A percentile compares a stretch with the other conserved stretches of the same genome.
phyloP scores from a whole-genome alignment of 352 stramenopile genomes.

The Globisporangium lucens region DNA sequence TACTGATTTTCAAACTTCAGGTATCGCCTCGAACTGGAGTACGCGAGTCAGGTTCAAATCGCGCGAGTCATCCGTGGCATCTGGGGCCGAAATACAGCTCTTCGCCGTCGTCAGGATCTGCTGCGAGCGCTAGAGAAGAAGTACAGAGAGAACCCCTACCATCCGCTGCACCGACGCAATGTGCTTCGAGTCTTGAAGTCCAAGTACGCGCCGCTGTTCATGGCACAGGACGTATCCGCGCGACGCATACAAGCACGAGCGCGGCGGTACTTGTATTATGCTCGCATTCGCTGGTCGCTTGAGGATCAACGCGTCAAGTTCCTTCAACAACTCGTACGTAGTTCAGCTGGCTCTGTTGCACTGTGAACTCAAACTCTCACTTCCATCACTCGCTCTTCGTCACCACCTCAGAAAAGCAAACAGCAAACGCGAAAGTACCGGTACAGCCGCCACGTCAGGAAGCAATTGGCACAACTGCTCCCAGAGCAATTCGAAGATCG shows the following conservation, averaged over 20 bases:
- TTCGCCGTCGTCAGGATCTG: conserved; percentile 16
- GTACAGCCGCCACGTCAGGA: conserved; percentile 53
- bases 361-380: not conserved
- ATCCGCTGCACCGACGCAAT: conserved; percentile 32
- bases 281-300: conserved; percentile 40
- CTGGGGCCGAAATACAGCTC: conserved; percentile 38
- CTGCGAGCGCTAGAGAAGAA: conserved; percentile 24
- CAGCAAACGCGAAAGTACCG: conserved; percentile 62
- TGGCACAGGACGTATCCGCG: conserved; percentile 51
- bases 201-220: conserved; percentile 56
- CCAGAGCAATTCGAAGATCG: conserved; percentile 38
- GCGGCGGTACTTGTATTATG: conserved; percentile 40
- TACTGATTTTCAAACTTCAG: conserved; percentile 15
- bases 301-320: conserved; percentile 27
- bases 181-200: conserved; percentile 30
- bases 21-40: conserved; percentile 58
- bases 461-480: conserved; percentile 39
- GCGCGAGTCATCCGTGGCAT: conserved; percentile 56
- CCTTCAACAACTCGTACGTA: conserved; percentile 43
- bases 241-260: conserved; percentile 41
- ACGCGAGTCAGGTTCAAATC: conserved; percentile 67
- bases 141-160: conserved; percentile 41
- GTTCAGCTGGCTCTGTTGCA: not conserved
- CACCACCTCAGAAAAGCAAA: conserved; percentile 35
- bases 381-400: not conserved